These are phyloP conservation scores for Pseudogymnoascus destructans DNA, from an alignment of 2,329 filamentous ascomycete genomes.

Conservation along the genomic window DNA sequence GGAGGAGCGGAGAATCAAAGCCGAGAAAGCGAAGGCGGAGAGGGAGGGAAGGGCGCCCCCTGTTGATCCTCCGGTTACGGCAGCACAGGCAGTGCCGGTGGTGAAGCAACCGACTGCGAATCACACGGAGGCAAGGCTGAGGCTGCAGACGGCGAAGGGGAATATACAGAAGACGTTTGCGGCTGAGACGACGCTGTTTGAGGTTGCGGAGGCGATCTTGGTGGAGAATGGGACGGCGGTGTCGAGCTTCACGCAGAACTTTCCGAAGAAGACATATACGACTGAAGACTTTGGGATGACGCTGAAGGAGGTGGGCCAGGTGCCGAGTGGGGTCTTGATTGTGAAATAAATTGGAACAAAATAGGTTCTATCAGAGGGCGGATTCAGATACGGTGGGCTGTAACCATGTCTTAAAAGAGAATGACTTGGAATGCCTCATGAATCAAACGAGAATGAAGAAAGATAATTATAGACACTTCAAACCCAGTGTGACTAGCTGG, in stretches of 20 bases:
- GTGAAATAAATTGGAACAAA: slow-evolving; percentile 37
- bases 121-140: slow-evolving; percentile 68
- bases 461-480: not conserved
- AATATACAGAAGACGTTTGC: slow-evolving; percentile 80
- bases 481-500: not conserved
- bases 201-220: slow-evolving; percentile 63
- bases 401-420: not conserved
- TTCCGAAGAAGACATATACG: slow-evolving; percentile 70
- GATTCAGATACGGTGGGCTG: not conserved
- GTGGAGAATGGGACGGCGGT: slow-evolving; percentile 58
- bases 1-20: slow-evolving; percentile 72
- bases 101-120: slow-evolving; percentile 33
- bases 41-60: slow-evolving; percentile 58
- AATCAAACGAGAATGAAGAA: slow-evolving; percentile 3
- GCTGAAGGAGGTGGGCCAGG: slow-evolving; percentile 78
- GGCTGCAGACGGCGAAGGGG: slow-evolving; percentile 63
- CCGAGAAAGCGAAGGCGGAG: slow-evolving; percentile 72
- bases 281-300: slow-evolving; percentile 72
- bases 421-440: not conserved
- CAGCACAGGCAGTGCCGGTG: slow-evolving; percentile 32
- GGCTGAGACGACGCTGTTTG: slow-evolving; percentile 82
- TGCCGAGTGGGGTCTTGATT: slow-evolving; percentile 82
- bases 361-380: not conserved
- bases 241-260: slow-evolving; percentile 70
- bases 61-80: slow-evolving; percentile 19